These are phyloP conservation scores for Tulasnella sp. DNA, from an alignment of 768 basidiomycete genomes.

Conservation along the genomic window DNA sequence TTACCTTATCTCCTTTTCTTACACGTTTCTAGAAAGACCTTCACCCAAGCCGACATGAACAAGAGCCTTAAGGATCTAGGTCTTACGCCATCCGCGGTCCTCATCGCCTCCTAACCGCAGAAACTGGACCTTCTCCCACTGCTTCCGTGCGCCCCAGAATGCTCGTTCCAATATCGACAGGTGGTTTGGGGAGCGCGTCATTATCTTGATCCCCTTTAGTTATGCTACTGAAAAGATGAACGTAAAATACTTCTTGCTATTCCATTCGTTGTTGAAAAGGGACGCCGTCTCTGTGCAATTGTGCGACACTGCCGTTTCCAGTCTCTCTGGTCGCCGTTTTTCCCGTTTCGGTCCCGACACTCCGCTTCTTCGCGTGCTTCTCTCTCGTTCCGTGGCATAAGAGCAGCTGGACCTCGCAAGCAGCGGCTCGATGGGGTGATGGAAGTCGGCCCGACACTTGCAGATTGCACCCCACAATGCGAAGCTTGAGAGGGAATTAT, in stretches of 20 bases:
- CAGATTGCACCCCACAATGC: not conserved
- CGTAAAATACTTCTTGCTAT: not conserved
- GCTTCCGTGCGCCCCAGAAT: not conserved
- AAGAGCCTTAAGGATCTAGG: slow-evolving; percentile 79
- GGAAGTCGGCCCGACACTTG: not conserved
- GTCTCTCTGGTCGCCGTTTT: not conserved
- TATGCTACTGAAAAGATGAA: not conserved
- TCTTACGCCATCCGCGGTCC: slow-evolving; percentile 84
- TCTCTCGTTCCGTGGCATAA: not conserved
- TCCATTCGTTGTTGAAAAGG: not conserved
- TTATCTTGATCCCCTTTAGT: not conserved
- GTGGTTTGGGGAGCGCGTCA: not conserved
- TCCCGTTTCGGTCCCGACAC: not conserved
- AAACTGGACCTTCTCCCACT: not conserved
- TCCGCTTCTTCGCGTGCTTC: not conserved
- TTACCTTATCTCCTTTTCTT: not conserved
- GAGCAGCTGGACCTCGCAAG: not conserved
- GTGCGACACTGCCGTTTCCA: not conserved
- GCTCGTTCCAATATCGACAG: not conserved
- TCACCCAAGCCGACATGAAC: slow-evolving; percentile 65
- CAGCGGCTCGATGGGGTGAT: not conserved
- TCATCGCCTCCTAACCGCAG: slow-evolving; percentile 19
- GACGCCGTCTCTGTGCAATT: not conserved
- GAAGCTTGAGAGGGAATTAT: not conserved
- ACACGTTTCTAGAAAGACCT: slow-evolving; percentile 60